Percentiles rank a stretch among this genome's conserved stretches.
phyloP scores from a whole-genome alignment of 495 filamentous ascomycete species.

The Penicillium salamii region DNA sequence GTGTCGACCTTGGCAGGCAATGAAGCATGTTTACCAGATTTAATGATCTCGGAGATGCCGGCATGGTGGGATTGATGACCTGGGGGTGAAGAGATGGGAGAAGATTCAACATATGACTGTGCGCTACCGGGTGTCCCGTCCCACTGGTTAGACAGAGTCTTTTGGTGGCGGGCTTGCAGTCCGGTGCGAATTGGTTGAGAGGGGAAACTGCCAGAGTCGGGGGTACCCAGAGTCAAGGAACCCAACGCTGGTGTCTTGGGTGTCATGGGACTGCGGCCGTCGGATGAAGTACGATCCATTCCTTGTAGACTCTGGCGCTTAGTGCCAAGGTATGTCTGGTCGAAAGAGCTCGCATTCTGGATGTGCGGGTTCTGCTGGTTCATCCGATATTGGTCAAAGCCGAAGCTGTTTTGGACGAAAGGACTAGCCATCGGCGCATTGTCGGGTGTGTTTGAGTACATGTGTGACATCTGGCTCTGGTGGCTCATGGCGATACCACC shows the following conservation, averaged over 20 bases:
- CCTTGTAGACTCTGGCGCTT: conserved; percentile 59
- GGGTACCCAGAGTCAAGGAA: conserved; percentile 57
- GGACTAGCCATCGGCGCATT: conserved; percentile 85
- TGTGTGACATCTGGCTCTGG: conserved; percentile 59
- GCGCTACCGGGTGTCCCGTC: conserved; percentile 74
- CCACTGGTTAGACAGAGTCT: conserved; percentile 79
- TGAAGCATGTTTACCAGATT: conserved; percentile 67
- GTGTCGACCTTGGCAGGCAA: conserved; percentile 66
- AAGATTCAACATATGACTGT: conserved; percentile 74
- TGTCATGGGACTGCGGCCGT: conserved; percentile 72
- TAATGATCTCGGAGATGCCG: conserved; percentile 68
- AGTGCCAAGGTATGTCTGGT: conserved; percentile 46
- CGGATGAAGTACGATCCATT: conserved; percentile 69
- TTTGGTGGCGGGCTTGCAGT: conserved; percentile 68
- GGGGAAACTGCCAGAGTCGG: conserved; percentile 66
- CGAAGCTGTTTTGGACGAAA: conserved; percentile 69
- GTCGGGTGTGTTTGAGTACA: conserved; percentile 84
- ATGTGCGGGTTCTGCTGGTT: conserved; percentile 53
- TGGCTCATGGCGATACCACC: conserved; percentile 48
- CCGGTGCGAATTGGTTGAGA: conserved; percentile 70
- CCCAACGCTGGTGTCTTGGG: conserved; percentile 68
- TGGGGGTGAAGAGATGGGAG: conserved; percentile 71
- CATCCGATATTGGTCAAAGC: conserved; percentile 67
- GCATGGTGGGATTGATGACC: conserved; percentile 53
- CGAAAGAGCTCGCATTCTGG: conserved; percentile 50